Conservation (phyloP, 306 rosid species). For the Vigna angularis region DNA sequence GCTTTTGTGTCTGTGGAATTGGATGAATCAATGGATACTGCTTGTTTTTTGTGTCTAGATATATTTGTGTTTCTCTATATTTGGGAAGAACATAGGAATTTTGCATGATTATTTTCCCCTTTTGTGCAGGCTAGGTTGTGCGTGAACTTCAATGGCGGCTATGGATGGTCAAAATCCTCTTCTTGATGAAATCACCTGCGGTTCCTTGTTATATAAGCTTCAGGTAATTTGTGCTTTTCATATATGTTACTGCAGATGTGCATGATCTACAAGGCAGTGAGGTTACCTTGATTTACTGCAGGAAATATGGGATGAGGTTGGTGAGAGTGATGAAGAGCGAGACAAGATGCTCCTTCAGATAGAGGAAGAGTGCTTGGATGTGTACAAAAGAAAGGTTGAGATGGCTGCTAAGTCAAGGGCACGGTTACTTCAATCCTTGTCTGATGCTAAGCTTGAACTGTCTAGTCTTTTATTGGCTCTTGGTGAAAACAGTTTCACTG, state of each 20-base stretch:
- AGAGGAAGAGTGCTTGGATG: conserved; percentile 91
- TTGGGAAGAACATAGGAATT: conserved; percentile 14
- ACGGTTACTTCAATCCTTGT: conserved; percentile 78
- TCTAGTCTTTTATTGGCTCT: conserved; percentile 82
- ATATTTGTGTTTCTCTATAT: conserved; percentile 15
- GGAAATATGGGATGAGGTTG: conserved; percentile 99
- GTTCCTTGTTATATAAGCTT: conserved; percentile 79
- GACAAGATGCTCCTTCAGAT: conserved; percentile 93
- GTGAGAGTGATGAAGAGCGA: conserved; percentile 86
- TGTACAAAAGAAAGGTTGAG: conserved; percentile 89
- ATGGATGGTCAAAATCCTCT: conserved; percentile 65
- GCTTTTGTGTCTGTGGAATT: neutral
- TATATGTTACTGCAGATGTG: conserved; percentile 2
- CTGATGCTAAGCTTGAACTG: conserved; percentile 77
- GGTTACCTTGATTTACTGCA: conserved; percentile 42
- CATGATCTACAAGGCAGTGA: conserved; percentile 19
- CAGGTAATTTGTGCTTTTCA: conserved; percentile 57
- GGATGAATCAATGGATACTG: neutral
- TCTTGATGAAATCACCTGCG: conserved; percentile 73
- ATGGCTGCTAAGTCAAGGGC: conserved; percentile 88
- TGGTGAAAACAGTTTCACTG: conserved; percentile 62
- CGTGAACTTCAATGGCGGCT: conserved; percentile 63
- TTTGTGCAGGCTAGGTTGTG: conserved; percentile 56
- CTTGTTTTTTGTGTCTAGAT: conserved; percentile 4
- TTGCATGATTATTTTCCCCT: conserved; percentile 16